Evolutionary conservation across 2,329 filamentous ascomycete species (phyloP).

Genomic region (Aphanoascus verrucosus): DNA sequence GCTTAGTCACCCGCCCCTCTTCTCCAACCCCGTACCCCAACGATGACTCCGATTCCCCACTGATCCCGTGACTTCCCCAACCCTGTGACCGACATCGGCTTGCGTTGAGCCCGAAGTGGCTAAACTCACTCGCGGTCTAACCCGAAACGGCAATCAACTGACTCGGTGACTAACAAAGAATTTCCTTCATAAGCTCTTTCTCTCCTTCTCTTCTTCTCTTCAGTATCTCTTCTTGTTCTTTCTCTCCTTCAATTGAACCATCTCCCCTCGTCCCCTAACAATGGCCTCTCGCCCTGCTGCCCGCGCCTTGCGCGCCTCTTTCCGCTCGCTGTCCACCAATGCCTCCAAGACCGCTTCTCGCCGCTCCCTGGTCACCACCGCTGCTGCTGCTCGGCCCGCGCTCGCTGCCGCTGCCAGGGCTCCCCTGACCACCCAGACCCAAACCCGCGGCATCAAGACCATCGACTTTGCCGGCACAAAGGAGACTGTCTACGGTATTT

Average conservation of each 20-base stretch:
- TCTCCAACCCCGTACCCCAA: no score
- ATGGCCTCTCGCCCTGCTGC: slow-evolving; percentile 42
- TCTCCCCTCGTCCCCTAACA: slow-evolving; percentile 19
- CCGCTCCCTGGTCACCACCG: slow-evolving; percentile 50
- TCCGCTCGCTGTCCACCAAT: slow-evolving; percentile 39
- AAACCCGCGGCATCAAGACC: slow-evolving; percentile 84
- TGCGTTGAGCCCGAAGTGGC: no score
- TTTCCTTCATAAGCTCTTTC: neutral
- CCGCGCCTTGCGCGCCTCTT: slow-evolving; percentile 49
- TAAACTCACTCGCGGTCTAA: no score
- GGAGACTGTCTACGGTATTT: slow-evolving; percentile 81
- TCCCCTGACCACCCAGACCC: slow-evolving; percentile 46
- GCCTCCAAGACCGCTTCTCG: slow-evolving; percentile 42
- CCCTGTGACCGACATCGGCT: no score
- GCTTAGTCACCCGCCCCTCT: neutral
- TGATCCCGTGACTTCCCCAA: no score
- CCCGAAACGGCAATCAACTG: no score
- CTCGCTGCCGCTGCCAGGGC: slow-evolving; percentile 39
- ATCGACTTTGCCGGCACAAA: slow-evolving; percentile 95
- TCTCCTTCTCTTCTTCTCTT: neutral
- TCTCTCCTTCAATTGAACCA: slow-evolving; percentile 13
- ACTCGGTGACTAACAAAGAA: neutral
- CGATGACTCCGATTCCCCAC: no score
- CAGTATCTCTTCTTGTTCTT: no score
- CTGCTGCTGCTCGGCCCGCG: slow-evolving; percentile 35